A percentile compares a stretch with the other conserved stretches of the same genome.
phyloP scores from a whole-genome alignment of 2,329 filamentous ascomycete genomes.

The Cytospora paraplurivora region DNA sequence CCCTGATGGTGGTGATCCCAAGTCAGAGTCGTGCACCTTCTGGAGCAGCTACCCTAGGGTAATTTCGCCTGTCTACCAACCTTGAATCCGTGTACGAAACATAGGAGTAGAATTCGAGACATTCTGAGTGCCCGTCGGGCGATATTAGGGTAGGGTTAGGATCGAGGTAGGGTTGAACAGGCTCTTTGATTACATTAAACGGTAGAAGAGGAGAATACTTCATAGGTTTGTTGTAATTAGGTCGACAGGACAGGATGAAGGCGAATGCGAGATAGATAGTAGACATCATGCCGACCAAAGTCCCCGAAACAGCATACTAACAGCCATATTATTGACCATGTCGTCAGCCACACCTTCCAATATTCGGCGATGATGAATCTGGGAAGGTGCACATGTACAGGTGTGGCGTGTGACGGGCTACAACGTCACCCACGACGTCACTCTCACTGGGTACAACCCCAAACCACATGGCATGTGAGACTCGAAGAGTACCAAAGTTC shows the following conservation, averaged over 20 bases:
- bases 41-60: no score
- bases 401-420: constrained; percentile 25
- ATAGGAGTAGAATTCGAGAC: constrained; percentile 64
- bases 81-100: constrained; percentile 78
- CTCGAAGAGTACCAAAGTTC: background rate
- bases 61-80: constrained; percentile 37
- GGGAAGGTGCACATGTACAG: constrained; percentile 4
- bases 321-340: background rate
- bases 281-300: background rate
- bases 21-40: background rate
- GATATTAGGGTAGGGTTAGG: background rate
- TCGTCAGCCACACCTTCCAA: constrained; percentile 26
- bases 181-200: background rate
- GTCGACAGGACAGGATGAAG: background rate
- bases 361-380: no score
- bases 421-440: constrained; percentile 29
- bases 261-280: background rate
- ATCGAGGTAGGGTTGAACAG: background rate
- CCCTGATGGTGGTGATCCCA: constrained; percentile 47
- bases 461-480: constrained; percentile 8
- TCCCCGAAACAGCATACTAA: background rate
- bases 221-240: background rate
- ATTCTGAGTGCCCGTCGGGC: constrained; percentile 33
- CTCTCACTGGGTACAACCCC: constrained; percentile 4
- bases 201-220: background rate